A percentile compares a stretch with the other conserved stretches of the same genome.
Evolutionary conservation across 148 eudicot species (phyloP).

Genomic region (Spergularia marina): DNA sequence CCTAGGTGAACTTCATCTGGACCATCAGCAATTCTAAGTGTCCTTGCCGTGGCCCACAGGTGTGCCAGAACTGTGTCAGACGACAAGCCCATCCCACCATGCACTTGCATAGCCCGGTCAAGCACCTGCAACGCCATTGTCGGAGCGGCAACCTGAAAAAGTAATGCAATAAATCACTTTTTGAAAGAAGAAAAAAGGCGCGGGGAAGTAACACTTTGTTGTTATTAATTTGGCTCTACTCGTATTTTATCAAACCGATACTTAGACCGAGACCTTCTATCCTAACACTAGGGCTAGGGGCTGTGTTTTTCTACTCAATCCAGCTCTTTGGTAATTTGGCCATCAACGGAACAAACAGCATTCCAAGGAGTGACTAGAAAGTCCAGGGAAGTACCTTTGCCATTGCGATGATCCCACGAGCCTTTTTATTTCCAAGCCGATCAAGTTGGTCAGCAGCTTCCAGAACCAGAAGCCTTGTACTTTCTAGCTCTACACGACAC

Average conservation of each 20-base stretch:
- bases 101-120: conserved; percentile 98
- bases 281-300: too few relatives aligned
- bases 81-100: conserved; percentile 88
- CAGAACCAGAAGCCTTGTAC: conserved; percentile 77
- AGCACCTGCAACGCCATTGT: conserved; percentile 86
- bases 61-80: conserved; percentile 83
- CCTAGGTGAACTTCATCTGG: conserved; percentile 98
- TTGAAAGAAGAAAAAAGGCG: neutral
- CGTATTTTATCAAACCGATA: too few relatives aligned
- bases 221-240: too few relatives aligned
- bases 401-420: conserved; percentile 92
- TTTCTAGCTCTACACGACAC: conserved; percentile 90
- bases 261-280: too few relatives aligned
- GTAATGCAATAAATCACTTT: neutral
- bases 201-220: neutral
- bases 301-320: too few relatives aligned
- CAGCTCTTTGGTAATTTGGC: too few relatives aligned
- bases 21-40: conserved; percentile 97
- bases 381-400: conserved; percentile 64
- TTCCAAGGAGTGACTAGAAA: neutral
- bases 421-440: conserved; percentile 85
- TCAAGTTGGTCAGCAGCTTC: conserved; percentile 98
- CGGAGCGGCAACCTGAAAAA: conserved; percentile 82
- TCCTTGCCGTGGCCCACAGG: conserved; percentile 90
- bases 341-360: too few relatives aligned